Evolutionary conservation across 106 monocot genomes (phyloP), one percentile per base, ranked within the genome.

Genomic region (Amphibolis antarctica): DNA sequence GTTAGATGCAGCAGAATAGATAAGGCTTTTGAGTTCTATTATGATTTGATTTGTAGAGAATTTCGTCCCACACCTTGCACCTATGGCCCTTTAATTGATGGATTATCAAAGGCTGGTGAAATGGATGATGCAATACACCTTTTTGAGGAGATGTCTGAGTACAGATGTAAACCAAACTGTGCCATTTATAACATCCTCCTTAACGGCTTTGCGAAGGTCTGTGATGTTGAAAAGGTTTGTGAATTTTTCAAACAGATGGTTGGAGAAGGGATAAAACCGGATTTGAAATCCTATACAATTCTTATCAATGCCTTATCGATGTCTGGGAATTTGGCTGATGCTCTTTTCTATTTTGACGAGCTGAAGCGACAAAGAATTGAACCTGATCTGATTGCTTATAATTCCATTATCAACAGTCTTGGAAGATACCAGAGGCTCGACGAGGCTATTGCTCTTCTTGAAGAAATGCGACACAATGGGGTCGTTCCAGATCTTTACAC

Each of bases 111-210:
- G 66, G 60, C 79, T 24, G 78, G 82, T 54, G 74, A 77, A 46
- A 56, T 77, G n/a, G 70, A 78, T 36, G 71, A 85, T 30, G 90
- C 90, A 7, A 74, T 82, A 59, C 15, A 72, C 26, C 60, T 98
- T 47, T 86, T 90, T 47, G 12, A 80, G 47, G 96, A 98, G 76
- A 98, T 98, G 96, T 36, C 73, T 27, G 76, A 70, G 18, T 86
- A 78, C 67, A 76, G 81, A 36, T 98, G 96, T 72, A 85, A 60
- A 66, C 84, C 84, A 29, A 98, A 98, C 67, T 76, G 71, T 72
- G 82, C 86, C 17, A 82, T 98, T 62, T 98, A 87, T 59, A 98
- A 98, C 52, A 98, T 98, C 66, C 77, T 98, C 27, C 77, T 98
- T 46, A 84, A 82, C 72, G 96, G 96, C 12, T 85, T 70, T 74